Evolutionary conservation across 73 alveolate genomes (phyloP).

Genomic region (Paramecium pentaurelia): DNA sequence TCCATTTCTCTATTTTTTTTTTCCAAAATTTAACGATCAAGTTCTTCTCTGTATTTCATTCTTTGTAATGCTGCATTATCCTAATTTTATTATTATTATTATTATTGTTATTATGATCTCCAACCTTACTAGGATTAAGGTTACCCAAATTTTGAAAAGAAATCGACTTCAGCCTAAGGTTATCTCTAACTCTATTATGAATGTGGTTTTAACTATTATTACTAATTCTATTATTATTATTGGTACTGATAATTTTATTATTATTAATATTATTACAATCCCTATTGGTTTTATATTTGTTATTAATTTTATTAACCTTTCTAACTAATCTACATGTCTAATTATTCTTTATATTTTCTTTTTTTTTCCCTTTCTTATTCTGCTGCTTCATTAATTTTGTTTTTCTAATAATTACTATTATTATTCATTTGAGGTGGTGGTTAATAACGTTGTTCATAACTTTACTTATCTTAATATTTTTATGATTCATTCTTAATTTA

Average conservation of each 20-base stretch:
- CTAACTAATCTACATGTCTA: background rate
- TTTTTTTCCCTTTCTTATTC: background rate
- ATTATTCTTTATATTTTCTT: constrained; percentile 21
- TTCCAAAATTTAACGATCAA: constrained; percentile 24
- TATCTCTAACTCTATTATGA: background rate
- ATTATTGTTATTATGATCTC: background rate
- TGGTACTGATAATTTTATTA: background rate
- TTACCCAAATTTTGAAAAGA: constrained; percentile 14
- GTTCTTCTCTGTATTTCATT: constrained; percentile 30
- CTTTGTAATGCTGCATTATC: background rate
- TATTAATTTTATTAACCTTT: background rate
- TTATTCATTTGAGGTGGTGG: background rate
- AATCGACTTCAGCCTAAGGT: constrained; percentile 8
- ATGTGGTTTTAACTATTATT: background rate
- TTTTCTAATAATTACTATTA: background rate
- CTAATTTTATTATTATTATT: background rate
- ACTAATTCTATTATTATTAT: background rate
- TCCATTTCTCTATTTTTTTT: constrained; percentile 10
- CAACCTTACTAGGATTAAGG: constrained; percentile 23
- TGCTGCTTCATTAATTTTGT: background rate
- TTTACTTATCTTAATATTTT: background rate
- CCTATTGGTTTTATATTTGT: background rate
- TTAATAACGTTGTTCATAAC: background rate
- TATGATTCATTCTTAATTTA: background rate
- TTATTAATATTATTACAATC: background rate